Evolutionary conservation across 2,329 filamentous ascomycete species (phyloP), one percentile per base, ranked within the genome.

Genomic region (Hypoxylon rubiginosum): DNA sequence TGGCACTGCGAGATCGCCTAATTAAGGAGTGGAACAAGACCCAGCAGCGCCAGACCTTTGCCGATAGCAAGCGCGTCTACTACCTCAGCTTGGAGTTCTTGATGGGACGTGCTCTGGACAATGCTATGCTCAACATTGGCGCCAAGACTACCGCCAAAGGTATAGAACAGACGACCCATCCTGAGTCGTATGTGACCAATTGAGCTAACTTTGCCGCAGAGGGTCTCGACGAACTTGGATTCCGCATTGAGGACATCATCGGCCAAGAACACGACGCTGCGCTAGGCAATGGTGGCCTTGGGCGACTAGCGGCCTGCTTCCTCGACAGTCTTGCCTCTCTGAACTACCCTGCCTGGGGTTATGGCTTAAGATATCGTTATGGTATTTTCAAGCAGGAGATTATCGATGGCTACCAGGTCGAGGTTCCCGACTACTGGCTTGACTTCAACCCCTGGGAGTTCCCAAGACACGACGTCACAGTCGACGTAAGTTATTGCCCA

Each of bases 401-500:
- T 74, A 90, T 97, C 65, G 92, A 98, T 76, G 96, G 96, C 62
- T 99, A 97, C 79, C 96, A 99, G 81, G 94, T 99, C 70, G 96
- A 99, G 78, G 92, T 98, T 64, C 96, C 96, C 19, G 96, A 99
- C 79, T 98, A 99, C 82, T 99, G 96, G 96, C 88, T 99, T 58
- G 96, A 98, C 79, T 97, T 98, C 81, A 99, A 99, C 81, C 96
- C 96, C 0, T 99, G 96, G 96, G 96, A 99, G 79, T 99, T 98
- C 76, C 94, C 94, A 45, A 88, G 96, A 71, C 93, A 97, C 79
- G 96, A 99, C 77, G 92, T 99, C 67, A 94, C 92, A 1, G 94
- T 99, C 24, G 93, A 98, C 80, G 88, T 90, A 75, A 82, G 87
- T 77, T 46, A 32, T n/a, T 32, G 26, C 9, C 9, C 24, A 3